A percentile compares a stretch with the other conserved stretches of the same genome.
Evolutionary conservation across 768 basidiomycete species (phyloP).

Genomic region (Lentinula raphanica): DNA sequence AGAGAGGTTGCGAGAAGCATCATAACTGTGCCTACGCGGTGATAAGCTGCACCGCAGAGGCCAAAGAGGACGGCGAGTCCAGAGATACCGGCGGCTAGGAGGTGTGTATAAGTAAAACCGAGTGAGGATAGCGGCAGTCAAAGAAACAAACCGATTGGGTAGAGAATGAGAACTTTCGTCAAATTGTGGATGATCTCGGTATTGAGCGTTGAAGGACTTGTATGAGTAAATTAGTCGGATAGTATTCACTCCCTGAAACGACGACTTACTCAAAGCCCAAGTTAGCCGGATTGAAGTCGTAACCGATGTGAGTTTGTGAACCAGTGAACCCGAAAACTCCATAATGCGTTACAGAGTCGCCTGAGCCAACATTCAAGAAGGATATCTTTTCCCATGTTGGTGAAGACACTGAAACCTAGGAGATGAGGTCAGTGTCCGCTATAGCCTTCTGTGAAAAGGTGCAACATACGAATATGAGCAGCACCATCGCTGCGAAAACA

Average conservation of each 20-base stretch:
- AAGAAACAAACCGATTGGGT: constrained; percentile 60
- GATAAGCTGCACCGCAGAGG: constrained; percentile 57
- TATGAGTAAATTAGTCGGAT: neutral
- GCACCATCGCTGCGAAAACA: constrained; percentile 63
- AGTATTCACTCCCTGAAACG: neutral
- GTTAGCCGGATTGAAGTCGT: constrained; percentile 30
- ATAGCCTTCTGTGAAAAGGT: neutral
- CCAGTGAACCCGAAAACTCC: constrained; percentile 80
- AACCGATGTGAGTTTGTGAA: constrained; percentile 51
- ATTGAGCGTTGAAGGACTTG: constrained; percentile 42
- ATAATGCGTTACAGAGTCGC: constrained; percentile 40
- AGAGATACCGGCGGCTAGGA: constrained; percentile 55
- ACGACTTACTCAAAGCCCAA: constrained; percentile 38
- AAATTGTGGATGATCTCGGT: constrained; percentile 58
- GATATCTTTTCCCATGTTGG: constrained; percentile 72
- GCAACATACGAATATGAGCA: constrained; percentile 61
- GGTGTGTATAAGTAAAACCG: constrained; percentile 1
- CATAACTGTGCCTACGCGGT: constrained; percentile 68
- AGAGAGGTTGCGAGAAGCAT: constrained; percentile 69
- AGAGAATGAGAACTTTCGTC: constrained; percentile 69
- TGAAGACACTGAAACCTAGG: constrained; percentile 62
- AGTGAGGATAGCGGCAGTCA: constrained; percentile 4
- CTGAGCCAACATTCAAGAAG: constrained; percentile 53
- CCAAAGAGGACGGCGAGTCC: constrained; percentile 66
- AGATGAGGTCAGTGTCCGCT: neutral